These are phyloP conservation scores for Saturnispora bothae DNA, from an alignment of 805 yeast species.

Conservation along the genomic window DNA sequence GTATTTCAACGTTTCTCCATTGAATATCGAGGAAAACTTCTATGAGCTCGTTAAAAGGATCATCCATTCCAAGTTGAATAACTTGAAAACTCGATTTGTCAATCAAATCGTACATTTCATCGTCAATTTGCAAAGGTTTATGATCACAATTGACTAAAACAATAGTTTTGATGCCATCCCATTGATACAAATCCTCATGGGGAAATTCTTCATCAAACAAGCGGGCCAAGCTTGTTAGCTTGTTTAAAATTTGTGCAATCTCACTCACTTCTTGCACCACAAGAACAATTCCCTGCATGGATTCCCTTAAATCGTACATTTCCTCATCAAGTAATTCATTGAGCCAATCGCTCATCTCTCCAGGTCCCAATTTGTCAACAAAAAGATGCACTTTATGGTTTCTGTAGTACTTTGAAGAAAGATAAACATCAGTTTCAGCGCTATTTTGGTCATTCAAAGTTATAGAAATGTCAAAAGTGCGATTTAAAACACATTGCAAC, in stretches of 20 bases:
- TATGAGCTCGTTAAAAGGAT: background rate
- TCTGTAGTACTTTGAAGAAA: too few species aligned
- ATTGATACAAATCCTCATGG: background rate
- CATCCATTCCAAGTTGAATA: background rate
- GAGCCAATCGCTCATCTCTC: conserved; percentile 29
- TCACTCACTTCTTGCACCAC: background rate
- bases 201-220: conserved; percentile 4
- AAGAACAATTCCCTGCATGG: conserved; percentile 21
- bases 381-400: conserved; percentile 21
- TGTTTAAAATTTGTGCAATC: background rate
- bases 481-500: too few species aligned
- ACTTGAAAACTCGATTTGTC: conserved; percentile 1
- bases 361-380: conserved; percentile 23
- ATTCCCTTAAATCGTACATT: conserved; percentile 35
- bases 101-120: background rate
- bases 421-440: too few species aligned
- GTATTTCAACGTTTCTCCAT: too few species aligned
- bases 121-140: background rate
- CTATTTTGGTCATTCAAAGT: too few species aligned
- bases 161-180: conserved; percentile 6
- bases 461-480: too few species aligned
- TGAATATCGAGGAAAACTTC: background rate
- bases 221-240: background rate
- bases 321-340: conserved; percentile 31
- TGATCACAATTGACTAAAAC: background rate